Conservation (phyloP, 2,329 filamentous ascomycete species). For the Trichoderma koningiopsis region DNA sequence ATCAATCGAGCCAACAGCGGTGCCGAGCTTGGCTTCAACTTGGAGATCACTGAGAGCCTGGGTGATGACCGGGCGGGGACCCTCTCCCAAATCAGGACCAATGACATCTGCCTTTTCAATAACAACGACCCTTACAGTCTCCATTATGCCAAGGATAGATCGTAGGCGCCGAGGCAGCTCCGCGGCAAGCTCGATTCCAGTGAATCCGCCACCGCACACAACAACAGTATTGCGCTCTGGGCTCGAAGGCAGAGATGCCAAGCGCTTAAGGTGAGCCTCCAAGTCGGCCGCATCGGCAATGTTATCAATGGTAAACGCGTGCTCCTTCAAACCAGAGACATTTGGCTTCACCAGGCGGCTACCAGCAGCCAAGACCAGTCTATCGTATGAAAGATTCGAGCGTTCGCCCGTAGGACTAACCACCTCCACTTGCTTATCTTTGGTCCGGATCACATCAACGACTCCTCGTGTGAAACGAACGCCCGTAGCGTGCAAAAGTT, state of each 20-base stretch:
- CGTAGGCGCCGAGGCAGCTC: constrained; percentile 38
- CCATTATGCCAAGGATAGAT: constrained; percentile 27
- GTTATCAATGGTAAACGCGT: constrained; percentile 41
- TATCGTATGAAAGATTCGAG: constrained; percentile 35
- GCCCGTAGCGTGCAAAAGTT: constrained; percentile 35
- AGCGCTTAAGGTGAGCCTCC: constrained; percentile 35
- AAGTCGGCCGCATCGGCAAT: constrained; percentile 34
- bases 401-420: neutral
- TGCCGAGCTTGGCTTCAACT: constrained; percentile 37
- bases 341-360: constrained; percentile 37
- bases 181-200: constrained; percentile 38
- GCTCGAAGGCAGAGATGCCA: constrained; percentile 32
- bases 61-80: constrained; percentile 37
- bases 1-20: constrained; percentile 34
- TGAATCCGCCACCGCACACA: constrained; percentile 40
- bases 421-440: constrained; percentile 12
- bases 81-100: constrained; percentile 38
- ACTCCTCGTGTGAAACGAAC: constrained; percentile 35
- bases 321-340: constrained; percentile 36
- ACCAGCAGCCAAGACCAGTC: constrained; percentile 41
- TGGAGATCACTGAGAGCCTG: constrained; percentile 36
- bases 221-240: constrained; percentile 38
- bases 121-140: constrained; percentile 31
- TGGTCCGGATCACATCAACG: constrained; percentile 31
- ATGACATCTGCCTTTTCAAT: constrained; percentile 35